Conservation (phyloP, 2,329 filamentous ascomycete genomes). For the Chalara sp. region DNA sequence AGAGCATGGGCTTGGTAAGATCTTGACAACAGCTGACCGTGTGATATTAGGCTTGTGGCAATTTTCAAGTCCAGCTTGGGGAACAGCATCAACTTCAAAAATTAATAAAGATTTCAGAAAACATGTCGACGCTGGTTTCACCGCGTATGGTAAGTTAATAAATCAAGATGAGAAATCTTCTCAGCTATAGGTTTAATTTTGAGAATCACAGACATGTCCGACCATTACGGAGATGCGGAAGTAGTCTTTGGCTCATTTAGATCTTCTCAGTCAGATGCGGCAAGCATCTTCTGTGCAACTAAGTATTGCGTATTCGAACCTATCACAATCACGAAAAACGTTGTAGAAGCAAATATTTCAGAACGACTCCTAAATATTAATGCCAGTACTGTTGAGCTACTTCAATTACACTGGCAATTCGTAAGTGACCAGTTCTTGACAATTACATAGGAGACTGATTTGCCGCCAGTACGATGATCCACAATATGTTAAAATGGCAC, state of each 20-base stretch:
- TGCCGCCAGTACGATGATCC: constrained; percentile 28
- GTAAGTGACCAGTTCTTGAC: constrained; percentile 14
- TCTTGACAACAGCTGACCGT: no score
- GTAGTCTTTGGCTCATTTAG: constrained; percentile 34
- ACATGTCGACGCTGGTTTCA: constrained; percentile 31
- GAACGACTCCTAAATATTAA: constrained; percentile 29
- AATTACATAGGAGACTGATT: constrained; percentile 3
- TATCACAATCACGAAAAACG: constrained; percentile 25
- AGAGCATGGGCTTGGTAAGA: no score
- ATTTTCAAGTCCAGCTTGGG: constrained; percentile 38
- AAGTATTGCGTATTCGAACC: constrained; percentile 36
- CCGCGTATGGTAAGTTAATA: constrained; percentile 18
- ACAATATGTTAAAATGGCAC: constrained; percentile 29
- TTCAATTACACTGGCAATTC: constrained; percentile 38
- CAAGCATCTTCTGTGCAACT: constrained; percentile 31
- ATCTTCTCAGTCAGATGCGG: constrained; percentile 23
- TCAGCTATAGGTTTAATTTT: neutral
- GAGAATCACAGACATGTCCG: constrained; percentile 35
- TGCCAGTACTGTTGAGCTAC: constrained; percentile 30
- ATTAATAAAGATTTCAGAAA: constrained; percentile 32
- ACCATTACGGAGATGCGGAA: constrained; percentile 47
- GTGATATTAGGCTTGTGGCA: constrained; percentile 36
- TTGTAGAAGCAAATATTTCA: constrained; percentile 27
- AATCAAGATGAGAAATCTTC: neutral
- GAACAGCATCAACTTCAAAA: constrained; percentile 29